Evolutionary conservation across 805 yeast species (phyloP), one percentile per base, ranked within the genome.

Genomic region (Yarrowia sp.): DNA sequence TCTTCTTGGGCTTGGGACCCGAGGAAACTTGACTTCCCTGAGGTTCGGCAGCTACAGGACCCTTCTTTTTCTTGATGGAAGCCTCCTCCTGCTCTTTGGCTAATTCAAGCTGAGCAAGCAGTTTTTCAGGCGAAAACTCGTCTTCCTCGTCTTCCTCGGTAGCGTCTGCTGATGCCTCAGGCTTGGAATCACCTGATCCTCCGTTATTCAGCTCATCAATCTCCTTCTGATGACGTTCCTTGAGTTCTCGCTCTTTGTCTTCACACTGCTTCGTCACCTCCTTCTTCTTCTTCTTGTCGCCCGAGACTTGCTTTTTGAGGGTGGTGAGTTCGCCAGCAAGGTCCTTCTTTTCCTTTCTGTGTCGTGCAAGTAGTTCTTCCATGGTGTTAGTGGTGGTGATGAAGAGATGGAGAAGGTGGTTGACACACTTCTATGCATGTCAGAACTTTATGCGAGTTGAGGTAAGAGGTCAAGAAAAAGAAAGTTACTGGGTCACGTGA

Each of bases 261-360:
- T 81, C 81, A 72, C 93, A 88, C 73, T 85, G 85, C 67, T 81
- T 81, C 72, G 82, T 77, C 10, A 91, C 88, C 70, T 86, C 86
- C 76, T 89, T 90, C 73, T 89, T 85, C 64, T 88, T 90, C 70
- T 73, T 72, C 61, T 75, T 74, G 45, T 76, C 78, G 61, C 92
- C 88, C 16, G 91, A 86, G 2, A 94, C 93, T 77, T 89, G 94
- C 74, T 91, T 91, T 79, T 89, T 91, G 83, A 92, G 78, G 1
- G 90, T 89, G 2, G 97, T 91, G 40, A 87, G 81, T 40, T 85
- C 83, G 10, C 90, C 89, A 22, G 85, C 81, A 70, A 91, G 80
- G 69, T 91, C 92, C 71, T 87, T 84, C 68, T 77, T 77, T 76
- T 92, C 96, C 74, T 87, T 87, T 72, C 85, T 82, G 72, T 92